Percentiles rank a stretch among this genome's conserved stretches.
Evolutionary conservation across 2,329 filamentous ascomycete species (phyloP).

Genomic region (Cordyceps cateniannulata): DNA sequence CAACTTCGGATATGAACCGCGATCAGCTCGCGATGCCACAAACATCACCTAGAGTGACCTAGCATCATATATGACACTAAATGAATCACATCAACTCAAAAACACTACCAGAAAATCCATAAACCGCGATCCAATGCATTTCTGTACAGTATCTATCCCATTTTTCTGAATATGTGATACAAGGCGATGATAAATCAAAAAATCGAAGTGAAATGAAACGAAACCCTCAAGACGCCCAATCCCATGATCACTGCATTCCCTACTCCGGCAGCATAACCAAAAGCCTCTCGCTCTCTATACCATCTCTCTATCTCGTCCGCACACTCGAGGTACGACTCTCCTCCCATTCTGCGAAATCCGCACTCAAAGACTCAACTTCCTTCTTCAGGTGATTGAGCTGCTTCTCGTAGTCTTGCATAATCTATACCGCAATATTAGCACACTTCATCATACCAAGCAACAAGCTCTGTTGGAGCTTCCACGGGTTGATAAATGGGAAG

Average conservation of each 20-base stretch:
- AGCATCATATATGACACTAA: neutral
- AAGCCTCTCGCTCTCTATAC: neutral
- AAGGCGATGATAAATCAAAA: neutral
- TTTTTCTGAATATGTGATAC: slow-evolving; percentile 1
- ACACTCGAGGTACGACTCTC: slow-evolving; percentile 38
- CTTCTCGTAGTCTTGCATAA: slow-evolving; percentile 75
- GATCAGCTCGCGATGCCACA: neutral
- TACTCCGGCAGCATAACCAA: neutral
- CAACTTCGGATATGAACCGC: neutral
- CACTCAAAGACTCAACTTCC: slow-evolving; percentile 58
- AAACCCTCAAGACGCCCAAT: slow-evolving; percentile 4
- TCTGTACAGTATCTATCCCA: slow-evolving; percentile 4
- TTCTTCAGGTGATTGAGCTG: slow-evolving; percentile 71
- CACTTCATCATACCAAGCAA: neutral
- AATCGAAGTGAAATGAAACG: neutral
- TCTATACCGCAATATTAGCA: slow-evolving; percentile 38
- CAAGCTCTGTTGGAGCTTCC: neutral
- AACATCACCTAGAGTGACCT: neutral
- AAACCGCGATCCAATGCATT: neutral
- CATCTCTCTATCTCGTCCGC: slow-evolving; percentile 23
- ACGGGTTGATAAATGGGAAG: neutral
- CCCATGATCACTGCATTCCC: neutral
- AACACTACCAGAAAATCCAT: neutral
- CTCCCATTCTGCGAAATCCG: slow-evolving; percentile 51
- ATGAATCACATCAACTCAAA: neutral